A percentile compares a stretch with the other conserved stretches of the same genome.
phyloP scores from a whole-genome alignment of 331 rosid species.

The Rhamnella rubrinervis region DNA sequence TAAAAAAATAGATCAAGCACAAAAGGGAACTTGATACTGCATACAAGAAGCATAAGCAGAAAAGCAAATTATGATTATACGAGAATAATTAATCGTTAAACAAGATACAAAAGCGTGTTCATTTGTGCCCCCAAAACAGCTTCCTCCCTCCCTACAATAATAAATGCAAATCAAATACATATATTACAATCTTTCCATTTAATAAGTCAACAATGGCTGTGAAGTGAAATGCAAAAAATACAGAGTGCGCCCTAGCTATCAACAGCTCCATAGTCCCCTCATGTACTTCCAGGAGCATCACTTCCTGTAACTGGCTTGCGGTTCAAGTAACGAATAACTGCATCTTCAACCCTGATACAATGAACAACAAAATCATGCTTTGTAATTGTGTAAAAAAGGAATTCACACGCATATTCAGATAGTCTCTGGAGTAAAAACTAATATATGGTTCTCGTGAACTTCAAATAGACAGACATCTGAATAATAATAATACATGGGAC shows the following conservation, averaged over 20 bases:
- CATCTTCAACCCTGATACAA: conserved; percentile 95
- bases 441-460: background rate
- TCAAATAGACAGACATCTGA: background rate
- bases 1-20: conserved; percentile 20
- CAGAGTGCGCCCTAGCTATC: background rate
- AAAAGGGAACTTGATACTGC: conserved; percentile 16
- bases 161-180: no score
- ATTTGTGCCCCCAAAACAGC: conserved; percentile 5
- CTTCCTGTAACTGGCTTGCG: conserved; percentile 81
- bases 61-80: conserved; percentile 12
- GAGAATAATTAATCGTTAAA: conserved; percentile 20
- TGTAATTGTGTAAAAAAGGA: background rate
- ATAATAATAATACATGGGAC: background rate
- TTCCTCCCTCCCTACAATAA: conserved; percentile 19
- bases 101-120: no score
- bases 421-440: no score
- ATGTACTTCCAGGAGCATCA: conserved; percentile 88
- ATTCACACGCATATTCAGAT: background rate
- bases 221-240: background rate
- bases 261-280: conserved; percentile 31
- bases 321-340: conserved; percentile 90
- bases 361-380: conserved; percentile 14
- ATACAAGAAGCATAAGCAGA: conserved; percentile 31
- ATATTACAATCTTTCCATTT: background rate
- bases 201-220: background rate